phyloP scores from a whole-genome alignment of 1,284 basidiomycete species.

The Ustilago xerochloae region DNA sequence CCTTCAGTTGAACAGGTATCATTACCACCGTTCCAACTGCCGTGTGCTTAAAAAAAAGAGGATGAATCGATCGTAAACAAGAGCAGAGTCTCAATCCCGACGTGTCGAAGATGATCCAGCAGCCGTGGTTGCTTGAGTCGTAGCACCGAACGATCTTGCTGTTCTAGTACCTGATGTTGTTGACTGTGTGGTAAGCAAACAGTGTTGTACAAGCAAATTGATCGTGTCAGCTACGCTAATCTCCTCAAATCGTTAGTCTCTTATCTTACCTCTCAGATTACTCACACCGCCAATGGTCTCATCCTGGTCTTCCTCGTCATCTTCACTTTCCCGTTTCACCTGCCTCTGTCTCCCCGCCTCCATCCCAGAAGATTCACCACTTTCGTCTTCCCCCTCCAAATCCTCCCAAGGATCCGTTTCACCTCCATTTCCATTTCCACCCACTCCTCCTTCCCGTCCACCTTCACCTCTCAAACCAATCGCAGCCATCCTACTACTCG shows the following conservation, averaged over 20 bases:
- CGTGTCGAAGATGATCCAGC: slow-evolving; percentile 13
- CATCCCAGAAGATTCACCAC: not conserved
- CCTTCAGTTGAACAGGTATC: not conserved
- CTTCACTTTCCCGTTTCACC: slow-evolving; percentile 1
- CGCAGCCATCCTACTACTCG: slow-evolving; percentile 6
- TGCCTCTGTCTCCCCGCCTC: slow-evolving; percentile 3
- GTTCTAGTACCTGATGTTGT: slow-evolving; percentile 32
- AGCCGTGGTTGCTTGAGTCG: slow-evolving; percentile 37
- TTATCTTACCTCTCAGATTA: not conserved
- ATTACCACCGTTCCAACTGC: not conserved
- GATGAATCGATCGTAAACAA: too few relatives aligned
- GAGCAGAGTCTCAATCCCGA: not conserved
- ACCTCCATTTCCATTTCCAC: slow-evolving; percentile 1
- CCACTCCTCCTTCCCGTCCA: not conserved
- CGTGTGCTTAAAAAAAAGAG: too few relatives aligned
- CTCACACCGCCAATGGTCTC: slow-evolving; percentile 41
- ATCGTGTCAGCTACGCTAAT: too few relatives aligned
- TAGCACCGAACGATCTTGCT: slow-evolving; percentile 38
- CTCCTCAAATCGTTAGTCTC: too few relatives aligned
- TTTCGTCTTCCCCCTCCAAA: slow-evolving; percentile 16
- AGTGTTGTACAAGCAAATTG: not conserved
- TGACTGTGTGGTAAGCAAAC: slow-evolving; percentile 10
- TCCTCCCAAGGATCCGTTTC: slow-evolving; percentile 47
- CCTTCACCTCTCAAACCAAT: not conserved
- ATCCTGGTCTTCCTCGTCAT: slow-evolving; percentile 5